A percentile compares a stretch with the other conserved stretches of the same genome.
These are phyloP conservation scores for Plasmodium fragile DNA, from an alignment of 169 alveolate species.

Conservation along the genomic window DNA sequence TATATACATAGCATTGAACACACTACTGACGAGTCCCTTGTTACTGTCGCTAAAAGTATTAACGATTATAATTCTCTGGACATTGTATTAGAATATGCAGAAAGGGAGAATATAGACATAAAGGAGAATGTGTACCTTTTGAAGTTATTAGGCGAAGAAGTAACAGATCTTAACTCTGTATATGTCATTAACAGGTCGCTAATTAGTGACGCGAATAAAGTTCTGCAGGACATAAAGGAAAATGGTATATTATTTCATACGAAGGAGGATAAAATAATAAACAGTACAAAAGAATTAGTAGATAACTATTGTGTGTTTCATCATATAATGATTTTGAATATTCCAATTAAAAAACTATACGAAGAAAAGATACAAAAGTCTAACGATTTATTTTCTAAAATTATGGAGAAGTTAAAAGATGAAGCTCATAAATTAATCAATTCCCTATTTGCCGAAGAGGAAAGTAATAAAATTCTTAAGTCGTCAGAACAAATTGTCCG, in stretches of 20 bases:
- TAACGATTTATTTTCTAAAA: neutral
- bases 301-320: slow-evolving; percentile 2
- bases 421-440: neutral
- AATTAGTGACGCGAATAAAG: neutral
- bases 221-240: neutral
- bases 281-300: neutral
- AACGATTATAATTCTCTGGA: slow-evolving; percentile 2
- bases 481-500: neutral
- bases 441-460: neutral
- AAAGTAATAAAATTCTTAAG: neutral
- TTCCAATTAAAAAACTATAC: slow-evolving; percentile 16
- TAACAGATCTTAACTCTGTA: neutral
- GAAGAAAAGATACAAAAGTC: slow-evolving; percentile 11
- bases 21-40: neutral
- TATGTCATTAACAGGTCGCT: slow-evolving; percentile 24
- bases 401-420: slow-evolving; percentile 3
- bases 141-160: slow-evolving; percentile 24
- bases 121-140: neutral
- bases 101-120: slow-evolving; percentile 6
- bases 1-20: neutral
- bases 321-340: slow-evolving; percentile 12
- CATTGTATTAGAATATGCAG: neutral
- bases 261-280: slow-evolving; percentile 18
- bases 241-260: slow-evolving; percentile 8
- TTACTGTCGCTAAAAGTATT: slow-evolving; percentile 8